Base-by-base conservation (phyloP, 2,329 filamentous ascomycete species). In the Xylariaceae sp. region DNA sequence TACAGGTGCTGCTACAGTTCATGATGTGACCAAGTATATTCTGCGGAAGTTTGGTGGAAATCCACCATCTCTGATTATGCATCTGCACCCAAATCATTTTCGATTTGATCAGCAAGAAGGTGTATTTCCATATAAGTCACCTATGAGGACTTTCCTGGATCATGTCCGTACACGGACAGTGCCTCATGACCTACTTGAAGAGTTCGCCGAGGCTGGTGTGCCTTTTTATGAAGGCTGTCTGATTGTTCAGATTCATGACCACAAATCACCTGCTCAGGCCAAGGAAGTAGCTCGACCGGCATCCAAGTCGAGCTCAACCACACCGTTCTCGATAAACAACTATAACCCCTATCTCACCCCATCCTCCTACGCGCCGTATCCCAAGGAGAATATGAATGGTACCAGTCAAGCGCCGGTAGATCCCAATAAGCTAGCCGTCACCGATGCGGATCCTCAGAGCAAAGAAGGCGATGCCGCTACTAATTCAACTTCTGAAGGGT, bases 51-150 rank as follows among this genome's bases (percentile, higher is more conserved):
- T 88, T 74, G 80, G 80, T 75, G 69, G 90, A 79, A 81, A 81
- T 54, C 84, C 87, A 7, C 92, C 94, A 0, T 97, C 93, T 3
- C 79, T 99, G 23, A 85, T 93, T 54, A 79, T 99, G 23, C 92
- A 97, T 72, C 79, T 99, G 37, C 87, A 97, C 71, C 82, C 86
- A 8, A 91, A 84, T 3, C 88, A 96, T 74, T 97, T 96, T 72
- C 86, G 89, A 59, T 96, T 99, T 75, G 93, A 97, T 67, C 86
- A 92, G 68, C 93, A 97, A 74, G 92, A 96, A 73, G 90, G 92
- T 69, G 93, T 89, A 71, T 97, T 96, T 68, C 82, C 85, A 4
- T 97, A 97, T 74, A 90, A 90, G 68, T 96, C 92, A 17, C 92
- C 94, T 23, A 97, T 97, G 92, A 86, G 83, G 67, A 75, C 90